phyloP scores from a whole-genome alignment of 257 asterid species.

The Solanum commersonii region DNA sequence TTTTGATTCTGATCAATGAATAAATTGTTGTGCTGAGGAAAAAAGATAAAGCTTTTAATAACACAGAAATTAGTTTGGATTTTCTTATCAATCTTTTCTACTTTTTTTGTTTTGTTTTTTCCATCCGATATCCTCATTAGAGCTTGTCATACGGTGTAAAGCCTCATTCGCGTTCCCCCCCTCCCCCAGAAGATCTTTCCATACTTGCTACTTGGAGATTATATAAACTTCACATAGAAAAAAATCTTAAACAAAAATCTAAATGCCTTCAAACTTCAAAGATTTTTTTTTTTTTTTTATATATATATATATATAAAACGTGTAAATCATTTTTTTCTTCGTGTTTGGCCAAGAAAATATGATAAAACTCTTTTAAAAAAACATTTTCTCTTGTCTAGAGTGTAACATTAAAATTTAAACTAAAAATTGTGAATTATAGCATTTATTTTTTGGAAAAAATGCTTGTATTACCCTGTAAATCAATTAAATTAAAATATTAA shows the following conservation, averaged over 20 bases:
- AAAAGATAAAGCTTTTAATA: neutral
- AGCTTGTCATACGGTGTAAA: neutral
- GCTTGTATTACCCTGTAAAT: neutral
- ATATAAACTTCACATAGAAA: too few relatives aligned
- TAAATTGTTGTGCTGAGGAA: neutral
- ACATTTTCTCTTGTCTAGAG: neutral
- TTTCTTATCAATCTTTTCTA: neutral
- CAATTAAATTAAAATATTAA: neutral
- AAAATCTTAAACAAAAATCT: too few relatives aligned
- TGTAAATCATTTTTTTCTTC: neutral
- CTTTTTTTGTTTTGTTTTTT: neutral
- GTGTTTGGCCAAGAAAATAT: neutral
- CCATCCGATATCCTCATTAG: neutral
- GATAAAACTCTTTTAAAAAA: neutral
- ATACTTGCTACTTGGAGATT: neutral
- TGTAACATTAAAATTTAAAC: neutral
- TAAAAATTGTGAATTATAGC: neutral
- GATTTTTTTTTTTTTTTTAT: too few relatives aligned
- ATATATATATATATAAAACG: neutral
- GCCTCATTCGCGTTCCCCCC: neutral
- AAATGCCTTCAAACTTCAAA: neutral
- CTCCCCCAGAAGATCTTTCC: neutral
- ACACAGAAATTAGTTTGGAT: neutral
- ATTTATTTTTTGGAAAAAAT: neutral
- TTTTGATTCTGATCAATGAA: neutral